Evolutionary conservation across 139 green algal genomes (phyloP).

Genomic region (Zygnema circumcarinatum): DNA sequence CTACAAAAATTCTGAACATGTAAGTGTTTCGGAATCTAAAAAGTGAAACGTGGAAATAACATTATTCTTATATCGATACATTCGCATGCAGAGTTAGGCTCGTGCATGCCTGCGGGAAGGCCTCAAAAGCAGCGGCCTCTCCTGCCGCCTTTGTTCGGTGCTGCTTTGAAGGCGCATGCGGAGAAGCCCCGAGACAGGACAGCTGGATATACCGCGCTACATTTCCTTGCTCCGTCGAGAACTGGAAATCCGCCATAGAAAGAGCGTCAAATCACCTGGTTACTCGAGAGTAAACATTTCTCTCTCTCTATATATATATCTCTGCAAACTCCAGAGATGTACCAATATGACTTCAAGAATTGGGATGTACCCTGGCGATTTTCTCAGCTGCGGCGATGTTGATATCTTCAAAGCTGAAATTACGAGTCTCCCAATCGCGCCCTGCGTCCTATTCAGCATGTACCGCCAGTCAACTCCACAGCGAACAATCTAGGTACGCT

Average conservation of each 20-base stretch:
- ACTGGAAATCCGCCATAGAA: too few species aligned
- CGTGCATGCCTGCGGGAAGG: conserved; percentile 52
- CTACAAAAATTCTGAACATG: too few species aligned
- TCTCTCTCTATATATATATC: too few species aligned
- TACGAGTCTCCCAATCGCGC: conserved; percentile 85
- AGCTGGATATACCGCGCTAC: conserved; percentile 57
- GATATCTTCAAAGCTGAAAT: conserved; percentile 88
- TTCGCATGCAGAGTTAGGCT: too few species aligned
- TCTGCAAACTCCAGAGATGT: too few species aligned
- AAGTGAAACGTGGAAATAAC: too few species aligned
- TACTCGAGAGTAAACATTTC: too few species aligned
- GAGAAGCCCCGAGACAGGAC: conserved; percentile 73
- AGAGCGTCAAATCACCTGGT: too few species aligned
- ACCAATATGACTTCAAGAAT: too few species aligned
- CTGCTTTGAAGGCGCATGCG: conserved; percentile 68
- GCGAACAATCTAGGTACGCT: neutral
- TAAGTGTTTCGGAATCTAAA: too few species aligned
- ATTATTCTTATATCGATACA: too few species aligned
- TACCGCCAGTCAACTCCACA: neutral
- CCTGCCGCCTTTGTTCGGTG: conserved; percentile 82
- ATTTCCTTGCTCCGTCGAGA: conserved; percentile 42
- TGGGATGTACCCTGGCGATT: conserved; percentile 68
- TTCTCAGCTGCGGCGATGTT: conserved; percentile 65
- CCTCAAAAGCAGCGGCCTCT: conserved; percentile 46
- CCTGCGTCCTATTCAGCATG: conserved; percentile 20